Evolutionary conservation across 164 flowering plant genomes (phyloP).

Genomic region (Saururus chinensis): DNA sequence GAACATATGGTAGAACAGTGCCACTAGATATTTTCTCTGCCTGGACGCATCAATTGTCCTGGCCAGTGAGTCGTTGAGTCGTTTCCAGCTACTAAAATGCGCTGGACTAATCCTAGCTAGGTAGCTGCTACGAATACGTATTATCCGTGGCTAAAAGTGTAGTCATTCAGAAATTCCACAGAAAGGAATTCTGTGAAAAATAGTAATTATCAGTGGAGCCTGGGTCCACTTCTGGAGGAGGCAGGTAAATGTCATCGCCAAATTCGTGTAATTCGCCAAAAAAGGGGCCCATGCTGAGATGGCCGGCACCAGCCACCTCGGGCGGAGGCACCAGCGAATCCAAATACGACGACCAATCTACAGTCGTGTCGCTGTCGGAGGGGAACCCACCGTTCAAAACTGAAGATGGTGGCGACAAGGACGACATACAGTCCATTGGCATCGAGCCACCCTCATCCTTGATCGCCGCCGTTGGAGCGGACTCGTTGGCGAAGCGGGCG

Average conservation of each 20-base stretch:
- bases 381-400: too few relatives aligned
- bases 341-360: conserved; percentile 3
- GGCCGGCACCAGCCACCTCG: background rate
- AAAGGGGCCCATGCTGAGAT: background rate
- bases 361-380: background rate
- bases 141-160: too few relatives aligned
- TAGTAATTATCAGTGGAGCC: background rate
- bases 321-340: conserved; percentile 1
- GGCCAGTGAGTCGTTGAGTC: too few relatives aligned
- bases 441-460: conserved; percentile 14
- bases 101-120: too few relatives aligned
- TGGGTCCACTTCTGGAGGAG: background rate
- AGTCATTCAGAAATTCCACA: conserved; percentile 1
- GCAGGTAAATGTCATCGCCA: background rate
- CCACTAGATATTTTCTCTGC: too few relatives aligned
- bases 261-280: background rate
- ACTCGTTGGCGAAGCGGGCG: conserved; percentile 45
- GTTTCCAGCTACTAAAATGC: too few relatives aligned
- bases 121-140: too few relatives aligned
- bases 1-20: too few relatives aligned
- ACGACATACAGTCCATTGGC: background rate
- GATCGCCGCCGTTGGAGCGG: conserved; percentile 1
- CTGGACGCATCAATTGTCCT: too few relatives aligned
- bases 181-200: background rate
- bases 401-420: background rate